phyloP scores from a whole-genome alignment of 257 asterid species.

The Rehmannia glutinosa region DNA sequence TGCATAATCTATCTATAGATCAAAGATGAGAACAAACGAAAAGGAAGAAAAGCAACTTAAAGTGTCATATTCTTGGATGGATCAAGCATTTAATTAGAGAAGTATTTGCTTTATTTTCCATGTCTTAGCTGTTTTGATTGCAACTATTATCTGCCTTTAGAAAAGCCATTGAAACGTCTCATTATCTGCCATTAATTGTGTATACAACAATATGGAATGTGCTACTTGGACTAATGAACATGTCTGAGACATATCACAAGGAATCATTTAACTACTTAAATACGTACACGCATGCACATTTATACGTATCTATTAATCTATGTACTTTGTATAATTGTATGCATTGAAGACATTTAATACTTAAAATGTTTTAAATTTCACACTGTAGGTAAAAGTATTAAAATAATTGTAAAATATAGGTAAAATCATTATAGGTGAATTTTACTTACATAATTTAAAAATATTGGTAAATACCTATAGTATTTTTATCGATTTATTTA shows the following conservation, averaged over 20 bases:
- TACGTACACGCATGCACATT: not conserved
- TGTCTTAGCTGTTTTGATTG: conserved; percentile 34
- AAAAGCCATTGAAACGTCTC: conserved; percentile 20
- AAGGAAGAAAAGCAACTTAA: not conserved
- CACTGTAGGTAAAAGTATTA: too few relatives aligned
- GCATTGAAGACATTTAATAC: not conserved
- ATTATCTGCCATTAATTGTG: too few relatives aligned
- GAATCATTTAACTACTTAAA: too few relatives aligned
- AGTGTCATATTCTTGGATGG: conserved; percentile 13
- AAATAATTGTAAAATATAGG: too few relatives aligned
- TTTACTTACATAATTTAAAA: too few relatives aligned
- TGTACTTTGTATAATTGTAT: not conserved
- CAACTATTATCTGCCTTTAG: conserved; percentile 31
- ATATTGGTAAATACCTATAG: too few relatives aligned
- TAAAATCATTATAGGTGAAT: too few relatives aligned
- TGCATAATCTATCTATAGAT: not conserved
- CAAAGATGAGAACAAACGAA: not conserved
- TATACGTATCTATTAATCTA: not conserved
- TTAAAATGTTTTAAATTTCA: not conserved
- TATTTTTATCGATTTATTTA: too few relatives aligned
- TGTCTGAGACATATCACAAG: too few relatives aligned
- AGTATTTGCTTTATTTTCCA: conserved; percentile 15
- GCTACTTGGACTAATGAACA: too few relatives aligned
- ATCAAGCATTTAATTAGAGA: too few relatives aligned
- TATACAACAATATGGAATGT: too few relatives aligned